Base-by-base conservation (phyloP, 1,284 basidiomycete species). In the Sporisorium graminicola region DNA sequence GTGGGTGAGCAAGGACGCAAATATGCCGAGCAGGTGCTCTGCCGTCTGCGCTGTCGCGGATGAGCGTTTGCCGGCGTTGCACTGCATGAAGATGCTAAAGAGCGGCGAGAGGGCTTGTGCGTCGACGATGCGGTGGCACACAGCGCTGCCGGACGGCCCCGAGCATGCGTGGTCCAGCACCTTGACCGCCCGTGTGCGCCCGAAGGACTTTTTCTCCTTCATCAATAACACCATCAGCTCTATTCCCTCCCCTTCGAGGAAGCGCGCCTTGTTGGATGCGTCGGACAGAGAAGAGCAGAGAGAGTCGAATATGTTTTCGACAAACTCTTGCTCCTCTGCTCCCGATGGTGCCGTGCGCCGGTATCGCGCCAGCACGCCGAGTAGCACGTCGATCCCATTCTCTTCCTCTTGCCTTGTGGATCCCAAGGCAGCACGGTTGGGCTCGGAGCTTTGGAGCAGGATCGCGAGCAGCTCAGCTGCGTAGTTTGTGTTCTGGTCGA, bases 221-320 rank as follows among this genome's bases (percentile, higher is more conserved):
- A 98, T 93, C 88, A 98, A 92, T 67, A 98, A 88, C 22, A 97
- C 90, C 95, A 99, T 98, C 26, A 99, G 89, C 81, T 99, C 97
- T 13, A 95, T 91, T 1, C 97, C 97, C 86, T 99, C 97, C 12
- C 91, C 92, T n/a, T 91, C 89, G 10, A 95, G 86, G 87, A 77
- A 73, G 13, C 56, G 37, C 10, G 2, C 2, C 43, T 73, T 73
- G 60, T 73, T 72, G 5, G 18, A 3, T 5, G 47, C n/a, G 6
- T 29, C 89, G 27, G 95, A 89, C 10, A 84, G 75, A 20, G 61
- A 46, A 0, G 94, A 93, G 84, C 95, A 98, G 24, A 99, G 86
- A 0, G 91, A 87, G 86, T 98, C 93, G 81, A 99, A 98, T 2
- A 93, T 77, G 85, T 99, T 99, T 85, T 98, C 96, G 93, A 98